Conservation (phyloP, 2,329 filamentous ascomycete genomes). For the Colletotrichum somersetense region DNA sequence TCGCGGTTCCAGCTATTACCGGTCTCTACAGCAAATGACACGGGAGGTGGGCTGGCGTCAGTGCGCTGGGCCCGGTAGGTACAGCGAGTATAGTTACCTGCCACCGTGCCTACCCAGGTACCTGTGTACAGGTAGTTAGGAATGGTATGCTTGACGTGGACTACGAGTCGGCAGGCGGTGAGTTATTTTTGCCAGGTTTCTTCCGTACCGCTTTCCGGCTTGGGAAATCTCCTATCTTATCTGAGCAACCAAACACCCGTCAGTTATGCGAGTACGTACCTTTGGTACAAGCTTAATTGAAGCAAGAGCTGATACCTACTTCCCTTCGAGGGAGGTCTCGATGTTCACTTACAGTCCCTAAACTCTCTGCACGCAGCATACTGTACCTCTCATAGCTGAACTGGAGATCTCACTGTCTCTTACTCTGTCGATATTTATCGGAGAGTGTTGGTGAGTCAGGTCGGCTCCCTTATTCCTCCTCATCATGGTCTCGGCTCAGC, state of each 20-base stretch:
- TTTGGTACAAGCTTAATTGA: not conserved
- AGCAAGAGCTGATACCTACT: not conserved
- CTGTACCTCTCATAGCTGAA: not conserved
- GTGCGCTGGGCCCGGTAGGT: not conserved
- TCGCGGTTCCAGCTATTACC: not conserved
- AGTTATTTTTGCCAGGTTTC: slow-evolving; percentile 1
- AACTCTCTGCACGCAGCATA: not conserved
- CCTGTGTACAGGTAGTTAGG: not conserved
- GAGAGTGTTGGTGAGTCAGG: not conserved
- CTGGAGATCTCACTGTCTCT: not conserved
- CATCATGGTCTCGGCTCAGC: slow-evolving; percentile 25
- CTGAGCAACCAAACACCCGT: not conserved
- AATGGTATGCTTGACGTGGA: slow-evolving; percentile 6
- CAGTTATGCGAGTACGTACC: not conserved
- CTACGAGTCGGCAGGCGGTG: slow-evolving; percentile 20
- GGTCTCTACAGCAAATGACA: not conserved
- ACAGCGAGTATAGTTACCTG: too few species aligned
- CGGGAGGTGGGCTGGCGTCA: not conserved
- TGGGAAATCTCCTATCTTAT: not conserved
- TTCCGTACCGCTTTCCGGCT: slow-evolving; percentile 9
- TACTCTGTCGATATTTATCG: not conserved
- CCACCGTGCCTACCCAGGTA: not conserved
- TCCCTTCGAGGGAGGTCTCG: not conserved
- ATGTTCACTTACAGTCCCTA: not conserved
- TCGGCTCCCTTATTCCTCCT: not conserved